phyloP scores from a whole-genome alignment of 164 flowering plant genomes.

The Kalanchoe fedtschenkoi region DNA sequence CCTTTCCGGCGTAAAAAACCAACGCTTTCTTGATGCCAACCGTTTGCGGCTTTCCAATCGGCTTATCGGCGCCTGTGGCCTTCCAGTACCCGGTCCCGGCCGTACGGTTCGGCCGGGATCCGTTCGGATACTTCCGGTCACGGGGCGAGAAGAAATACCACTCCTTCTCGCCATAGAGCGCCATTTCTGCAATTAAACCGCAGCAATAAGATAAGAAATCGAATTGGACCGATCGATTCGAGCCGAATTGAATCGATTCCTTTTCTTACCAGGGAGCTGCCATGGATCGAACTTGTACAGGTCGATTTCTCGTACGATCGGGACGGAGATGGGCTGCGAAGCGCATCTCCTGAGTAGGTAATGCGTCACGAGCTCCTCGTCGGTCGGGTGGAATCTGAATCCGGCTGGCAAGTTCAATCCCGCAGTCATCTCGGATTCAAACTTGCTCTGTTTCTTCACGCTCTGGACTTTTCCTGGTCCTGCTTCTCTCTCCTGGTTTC shows the following conservation, averaged over 20 bases:
- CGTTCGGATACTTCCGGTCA: conserved; percentile 62
- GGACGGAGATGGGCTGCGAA: conserved; percentile 29
- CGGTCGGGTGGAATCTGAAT: conserved; percentile 68
- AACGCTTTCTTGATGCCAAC: conserved; percentile 57
- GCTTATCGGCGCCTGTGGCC: conserved; percentile 67
- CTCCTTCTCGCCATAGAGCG: conserved; percentile 54
- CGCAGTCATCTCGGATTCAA: conserved; percentile 9
- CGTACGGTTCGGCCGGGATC: conserved; percentile 59
- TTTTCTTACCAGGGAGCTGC: conserved; percentile 57
- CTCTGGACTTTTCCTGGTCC: not conserved
- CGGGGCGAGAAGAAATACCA: conserved; percentile 70
- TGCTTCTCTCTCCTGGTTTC: no score
- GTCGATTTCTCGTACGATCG: conserved; percentile 58
- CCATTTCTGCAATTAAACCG: conserved; percentile 28
- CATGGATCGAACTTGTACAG: conserved; percentile 65
- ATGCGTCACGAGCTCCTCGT: conserved; percentile 56
- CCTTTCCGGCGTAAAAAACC: conserved; percentile 65
- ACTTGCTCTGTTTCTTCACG: not conserved
- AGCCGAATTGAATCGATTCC: not conserved
- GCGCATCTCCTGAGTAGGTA: conserved; percentile 43
- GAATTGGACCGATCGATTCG: not conserved
- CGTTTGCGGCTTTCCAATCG: conserved; percentile 46
- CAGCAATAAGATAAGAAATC: no score
- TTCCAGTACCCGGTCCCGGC: conserved; percentile 62
- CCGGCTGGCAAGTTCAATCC: conserved; percentile 43